Conservation (phyloP, 139 green algal genomes). For the Coelastrella sp. region DNA sequence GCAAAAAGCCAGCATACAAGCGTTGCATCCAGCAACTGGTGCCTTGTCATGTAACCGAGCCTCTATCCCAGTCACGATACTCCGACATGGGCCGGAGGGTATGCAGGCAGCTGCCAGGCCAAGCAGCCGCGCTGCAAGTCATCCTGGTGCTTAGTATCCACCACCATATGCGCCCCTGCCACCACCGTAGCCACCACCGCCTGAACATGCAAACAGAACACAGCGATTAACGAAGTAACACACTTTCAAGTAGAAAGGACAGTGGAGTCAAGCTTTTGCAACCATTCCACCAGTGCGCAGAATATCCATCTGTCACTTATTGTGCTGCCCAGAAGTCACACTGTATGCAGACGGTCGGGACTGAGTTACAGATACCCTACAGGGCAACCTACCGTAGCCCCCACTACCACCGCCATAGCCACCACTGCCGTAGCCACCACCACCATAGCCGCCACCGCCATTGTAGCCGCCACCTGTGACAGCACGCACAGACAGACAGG, state of each 20-base stretch:
- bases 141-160: background rate
- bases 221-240: background rate
- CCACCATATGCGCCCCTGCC: conserved; percentile 18
- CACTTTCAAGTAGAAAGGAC: background rate
- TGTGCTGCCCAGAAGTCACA: background rate
- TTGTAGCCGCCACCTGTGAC: conserved; percentile 29
- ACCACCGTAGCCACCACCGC: conserved; percentile 17
- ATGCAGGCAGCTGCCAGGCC: background rate
- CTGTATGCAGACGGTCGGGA: too few species aligned
- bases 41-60: background rate
- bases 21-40: background rate
- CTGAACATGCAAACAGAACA: background rate
- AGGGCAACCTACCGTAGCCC: background rate
- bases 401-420: background rate
- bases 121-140: background rate
- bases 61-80: background rate
- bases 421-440: conserved; percentile 15
- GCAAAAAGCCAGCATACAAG: too few species aligned
- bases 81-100: background rate
- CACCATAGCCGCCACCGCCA: conserved; percentile 31
- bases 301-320: background rate
- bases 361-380: background rate
- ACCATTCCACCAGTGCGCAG: background rate
- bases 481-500: background rate
- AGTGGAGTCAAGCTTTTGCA: background rate